Evolutionary conservation across 2,329 filamentous ascomycete species (phyloP).

Genomic region (Penicillium sp.): DNA sequence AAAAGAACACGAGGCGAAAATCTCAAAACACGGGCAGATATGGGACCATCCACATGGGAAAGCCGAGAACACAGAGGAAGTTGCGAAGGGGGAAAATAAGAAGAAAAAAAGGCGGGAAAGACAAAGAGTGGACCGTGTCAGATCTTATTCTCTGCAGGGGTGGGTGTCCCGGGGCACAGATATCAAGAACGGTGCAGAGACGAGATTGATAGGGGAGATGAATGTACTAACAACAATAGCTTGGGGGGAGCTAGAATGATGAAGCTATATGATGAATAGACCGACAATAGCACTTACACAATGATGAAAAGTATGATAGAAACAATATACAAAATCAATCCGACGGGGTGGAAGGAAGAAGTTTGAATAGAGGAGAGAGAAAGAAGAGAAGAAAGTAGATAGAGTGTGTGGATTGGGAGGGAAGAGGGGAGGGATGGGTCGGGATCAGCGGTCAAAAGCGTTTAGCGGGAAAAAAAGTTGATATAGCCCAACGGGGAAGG

Average conservation of each 20-base stretch:
- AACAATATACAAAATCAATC: neutral
- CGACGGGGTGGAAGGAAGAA: neutral
- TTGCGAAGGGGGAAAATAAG: constrained; percentile 8
- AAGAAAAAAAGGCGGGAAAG: constrained; percentile 17
- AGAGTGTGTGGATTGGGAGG: constrained; percentile 14
- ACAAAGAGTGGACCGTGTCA: constrained; percentile 24
- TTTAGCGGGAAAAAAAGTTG: constrained; percentile 10
- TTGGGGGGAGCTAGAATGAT: neutral
- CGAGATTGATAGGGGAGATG: constrained; percentile 10
- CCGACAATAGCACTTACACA: neutral
- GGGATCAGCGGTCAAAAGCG: constrained; percentile 11
- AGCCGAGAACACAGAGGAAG: constrained; percentile 16
- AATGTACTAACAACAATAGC: neutral
- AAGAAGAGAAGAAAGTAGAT: constrained; percentile 10
- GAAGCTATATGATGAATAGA: neutral
- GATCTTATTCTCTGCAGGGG: constrained; percentile 27
- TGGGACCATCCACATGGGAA: constrained; percentile 8
- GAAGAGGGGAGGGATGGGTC: constrained; percentile 12
- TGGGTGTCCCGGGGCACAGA: constrained; percentile 9
- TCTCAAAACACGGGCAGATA: constrained; percentile 21
- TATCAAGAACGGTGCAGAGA: constrained; percentile 19
- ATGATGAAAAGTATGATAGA: neutral
- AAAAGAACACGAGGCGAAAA: constrained; percentile 16
- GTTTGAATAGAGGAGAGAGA: constrained; percentile 1
- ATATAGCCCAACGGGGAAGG: constrained; percentile 6